Percentiles rank a stretch among this genome's conserved stretches.
These are phyloP conservation scores for Verticillium longisporum DNA, from an alignment of 2,329 filamentous ascomycete species.

Conservation along the genomic window DNA sequence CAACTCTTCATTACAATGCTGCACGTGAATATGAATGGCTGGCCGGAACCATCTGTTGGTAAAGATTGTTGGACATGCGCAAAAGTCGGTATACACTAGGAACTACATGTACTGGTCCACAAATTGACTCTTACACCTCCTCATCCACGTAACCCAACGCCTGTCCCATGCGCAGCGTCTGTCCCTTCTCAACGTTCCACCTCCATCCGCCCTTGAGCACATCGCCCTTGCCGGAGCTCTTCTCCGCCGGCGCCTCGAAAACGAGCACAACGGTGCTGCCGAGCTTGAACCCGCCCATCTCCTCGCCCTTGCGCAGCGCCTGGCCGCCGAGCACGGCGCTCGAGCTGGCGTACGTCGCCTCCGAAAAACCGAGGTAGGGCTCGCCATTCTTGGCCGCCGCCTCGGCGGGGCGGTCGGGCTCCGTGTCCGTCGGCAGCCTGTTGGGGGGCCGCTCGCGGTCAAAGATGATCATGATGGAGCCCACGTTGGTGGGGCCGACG, in stretches of 20 bases:
- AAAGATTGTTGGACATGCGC: too few species aligned
- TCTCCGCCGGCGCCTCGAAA: constrained; percentile 71
- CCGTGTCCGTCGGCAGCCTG: constrained; percentile 84
- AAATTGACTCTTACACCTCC: constrained; percentile 1
- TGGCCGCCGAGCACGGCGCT: constrained; percentile 75
- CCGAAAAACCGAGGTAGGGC: constrained; percentile 81
- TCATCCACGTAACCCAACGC: constrained; percentile 70
- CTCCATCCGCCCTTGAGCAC: constrained; percentile 63
- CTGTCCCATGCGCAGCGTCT: constrained; percentile 84
- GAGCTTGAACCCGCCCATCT: constrained; percentile 97
- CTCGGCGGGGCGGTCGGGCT: constrained; percentile 78
- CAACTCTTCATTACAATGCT: too few species aligned
- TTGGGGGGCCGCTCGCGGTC: constrained; percentile 92
- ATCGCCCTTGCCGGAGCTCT: constrained; percentile 30
- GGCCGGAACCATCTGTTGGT: too few species aligned
- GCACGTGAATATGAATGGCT: too few species aligned
- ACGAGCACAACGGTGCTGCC: constrained; percentile 93
- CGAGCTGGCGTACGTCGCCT: constrained; percentile 79
- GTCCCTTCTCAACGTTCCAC: constrained; percentile 83
- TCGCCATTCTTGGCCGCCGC: constrained; percentile 70
- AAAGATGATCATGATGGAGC: constrained; percentile 95
- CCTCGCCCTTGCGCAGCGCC: constrained; percentile 78
- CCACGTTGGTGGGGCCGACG: constrained; percentile 95
- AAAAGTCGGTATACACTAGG: not conserved
- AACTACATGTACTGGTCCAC: not conserved